These are phyloP conservation scores for Wickerhamomyces sydowiorum DNA, from an alignment of 805 yeast genomes.

Conservation along the genomic window DNA sequence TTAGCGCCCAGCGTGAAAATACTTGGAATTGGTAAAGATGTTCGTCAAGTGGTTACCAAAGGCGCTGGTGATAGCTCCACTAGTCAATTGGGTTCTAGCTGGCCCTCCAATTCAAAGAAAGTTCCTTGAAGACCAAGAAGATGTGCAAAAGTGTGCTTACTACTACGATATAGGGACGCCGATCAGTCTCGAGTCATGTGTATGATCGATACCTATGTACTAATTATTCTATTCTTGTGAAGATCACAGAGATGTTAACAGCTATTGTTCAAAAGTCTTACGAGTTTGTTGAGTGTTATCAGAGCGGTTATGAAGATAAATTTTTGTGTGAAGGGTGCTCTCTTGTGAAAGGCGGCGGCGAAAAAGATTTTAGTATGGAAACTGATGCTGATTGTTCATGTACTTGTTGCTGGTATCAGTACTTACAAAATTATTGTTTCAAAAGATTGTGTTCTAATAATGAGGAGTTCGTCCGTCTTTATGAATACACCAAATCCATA, in stretches of 20 bases:
- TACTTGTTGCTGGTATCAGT: slow-evolving; percentile 21
- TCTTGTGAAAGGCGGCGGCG: slow-evolving; percentile 5
- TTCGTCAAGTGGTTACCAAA: neutral
- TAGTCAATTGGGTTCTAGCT: neutral
- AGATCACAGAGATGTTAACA: neutral
- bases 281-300: slow-evolving; percentile 13
- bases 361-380: neutral
- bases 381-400: slow-evolving; percentile 18
- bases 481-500: slow-evolving; percentile 5
- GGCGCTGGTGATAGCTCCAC: neutral
- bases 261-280: slow-evolving; percentile 4
- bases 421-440: slow-evolving; percentile 19
- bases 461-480: slow-evolving; percentile 10
- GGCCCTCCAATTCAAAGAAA: neutral
- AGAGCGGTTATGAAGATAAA: slow-evolving; percentile 15
- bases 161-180: slow-evolving; percentile 2
- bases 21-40: too few species aligned
- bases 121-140: neutral
- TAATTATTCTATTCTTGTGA: neutral
- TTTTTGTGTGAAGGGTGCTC: slow-evolving; percentile 23
- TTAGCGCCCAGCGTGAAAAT: too few species aligned
- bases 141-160: slow-evolving; percentile 1
- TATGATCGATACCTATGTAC: slow-evolving; percentile 6
- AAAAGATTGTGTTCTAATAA: slow-evolving; percentile 15
- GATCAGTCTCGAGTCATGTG: slow-evolving; percentile 11